Base-by-base conservation (phyloP, 2,329 filamentous ascomycete genomes). In the Trichoderma semiorbis region DNA sequence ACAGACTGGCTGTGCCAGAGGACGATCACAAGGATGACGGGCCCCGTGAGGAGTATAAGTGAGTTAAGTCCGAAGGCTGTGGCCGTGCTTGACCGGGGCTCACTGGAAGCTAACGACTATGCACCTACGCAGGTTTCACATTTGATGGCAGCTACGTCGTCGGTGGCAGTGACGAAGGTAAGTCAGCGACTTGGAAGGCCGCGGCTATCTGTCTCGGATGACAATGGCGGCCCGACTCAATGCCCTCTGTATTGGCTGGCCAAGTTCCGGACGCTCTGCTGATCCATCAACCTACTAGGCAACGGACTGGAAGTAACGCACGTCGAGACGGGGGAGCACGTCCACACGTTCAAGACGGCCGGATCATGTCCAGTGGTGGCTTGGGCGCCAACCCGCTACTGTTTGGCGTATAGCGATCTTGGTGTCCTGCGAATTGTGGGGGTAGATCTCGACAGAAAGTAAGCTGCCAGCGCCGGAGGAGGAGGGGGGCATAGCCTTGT, bases 121-220 rank as follows among this genome's bases (percentile, higher is more conserved):
- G 57, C 24, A 16, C 14, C n/a, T 18, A n/a, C 7, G 39, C 14
- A 89, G 90, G 91, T 77, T 95, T 95, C 78, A 92, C 89, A 18
- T 95, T 92, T 80, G 92, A 95, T 76, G 92, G 93, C 1, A 90
- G 88, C 77, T 95, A 91, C 78, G 83, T 95, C 28, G 89, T 91
- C 2, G 92, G 90, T 11, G 92, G 92, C 24, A 92, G 91, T 72
- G 92, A 94, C 69, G 92, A 94, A 81, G 91, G 89, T 84, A 81
- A 78, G 82, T 70, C 26, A 30, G 60, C 34, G 3, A 39, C 18
- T 21, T 34, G 12, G 47, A 16, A 21, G n/a, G 26, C 55, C 21
- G 24, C 60, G 21, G 30, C 3, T n/a, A 3, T 28, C 18, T 30
- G 36, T 30, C 34, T 61, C 34, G 14, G 26, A 53, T 26, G 64